These are phyloP conservation scores for Boletus vermiculosoides DNA, from an alignment of 768 basidiomycete genomes.

Conservation along the genomic window DNA sequence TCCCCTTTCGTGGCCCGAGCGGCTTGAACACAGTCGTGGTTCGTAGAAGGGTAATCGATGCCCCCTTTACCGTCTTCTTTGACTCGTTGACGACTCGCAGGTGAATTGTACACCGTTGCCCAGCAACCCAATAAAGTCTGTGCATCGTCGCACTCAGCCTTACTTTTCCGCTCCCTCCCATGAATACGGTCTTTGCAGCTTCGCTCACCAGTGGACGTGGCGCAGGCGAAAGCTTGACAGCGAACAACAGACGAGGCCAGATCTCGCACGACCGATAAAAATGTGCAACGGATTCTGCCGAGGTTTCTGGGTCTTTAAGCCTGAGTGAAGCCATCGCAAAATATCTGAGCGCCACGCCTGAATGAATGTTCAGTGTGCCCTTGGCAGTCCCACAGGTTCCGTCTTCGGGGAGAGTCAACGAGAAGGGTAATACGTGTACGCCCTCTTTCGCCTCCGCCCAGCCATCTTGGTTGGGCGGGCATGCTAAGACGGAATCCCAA, in stretches of 20 bases:
- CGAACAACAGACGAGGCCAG: constrained; percentile 72
- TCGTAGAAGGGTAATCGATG: constrained; percentile 62
- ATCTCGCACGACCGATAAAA: constrained; percentile 83
- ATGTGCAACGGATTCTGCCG: constrained; percentile 75
- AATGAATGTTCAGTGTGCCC: constrained; percentile 53
- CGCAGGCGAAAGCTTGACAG: constrained; percentile 57
- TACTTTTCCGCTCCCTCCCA: constrained; percentile 65
- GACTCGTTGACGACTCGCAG: constrained; percentile 67
- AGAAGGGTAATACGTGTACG: constrained; percentile 67
- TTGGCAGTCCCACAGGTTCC: constrained; percentile 53
- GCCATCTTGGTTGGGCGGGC: constrained; percentile 56
- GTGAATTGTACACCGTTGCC: constrained; percentile 71
- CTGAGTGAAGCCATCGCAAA: constrained; percentile 79
- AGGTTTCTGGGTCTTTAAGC: constrained; percentile 62
- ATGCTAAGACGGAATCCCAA: constrained; percentile 42
- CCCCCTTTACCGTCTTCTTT: constrained; percentile 61
- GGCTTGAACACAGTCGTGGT: constrained; percentile 67
- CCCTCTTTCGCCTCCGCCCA: constrained; percentile 66
- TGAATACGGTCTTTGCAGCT: constrained; percentile 52
- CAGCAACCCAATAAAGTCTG: constrained; percentile 77
- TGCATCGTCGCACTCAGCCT: constrained; percentile 65
- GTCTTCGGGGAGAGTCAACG: constrained; percentile 61
- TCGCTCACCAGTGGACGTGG: constrained; percentile 58
- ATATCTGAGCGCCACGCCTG: constrained; percentile 70
- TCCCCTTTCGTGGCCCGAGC: constrained; percentile 31